Evolutionary conservation across 805 yeast species (phyloP), one percentile per base, ranked within the genome.

Genomic region (Lachancea waltii): DNA sequence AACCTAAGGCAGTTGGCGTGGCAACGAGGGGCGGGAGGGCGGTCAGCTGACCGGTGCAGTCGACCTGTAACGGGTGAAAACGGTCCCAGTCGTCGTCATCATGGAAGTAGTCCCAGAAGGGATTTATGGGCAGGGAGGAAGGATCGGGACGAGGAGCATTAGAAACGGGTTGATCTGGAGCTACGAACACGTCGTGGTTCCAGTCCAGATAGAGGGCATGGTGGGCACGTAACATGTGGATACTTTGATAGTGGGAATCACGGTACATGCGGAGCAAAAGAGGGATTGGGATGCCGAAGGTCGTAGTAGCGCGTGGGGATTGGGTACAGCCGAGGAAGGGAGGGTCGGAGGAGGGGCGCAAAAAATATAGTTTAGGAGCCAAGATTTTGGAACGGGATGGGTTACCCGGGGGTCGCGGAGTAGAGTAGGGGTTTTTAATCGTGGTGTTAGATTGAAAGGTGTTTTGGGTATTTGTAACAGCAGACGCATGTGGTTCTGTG

Each of bases 21-120:
- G 34, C 22, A 3, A 32, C 36, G 16, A 37, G 32, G n/a, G 41
- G 41, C 30, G 41, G 41, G 25, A 32, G n/a, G 4, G 41, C 41
- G 13, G 41, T 37, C 36, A 37, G 34, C 21, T 37, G 41, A 24
- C 62, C 62, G 33, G 54, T 52, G 29, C 56, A 45, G 30, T 54
- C 58, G 21, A 48, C 36, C 29, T 49, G 46, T 20, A 44, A 37
- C 9, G 44, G 41, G 27, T 50, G 50, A 35, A 58, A 58, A 1
- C 51, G 40, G 29, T 49, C 48, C 58, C 60, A 56, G 34, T 51
- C 54, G 7, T 54, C 61, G 34, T 56, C 60, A 25, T 54, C 61
- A 33, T 55, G 54, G 30, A 55, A 58, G 27, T 44, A 48, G 29
- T 55, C 60, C 63, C 63, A 58, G 33, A 49, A 58, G 13, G 46